Conservation (phyloP, 1,139 yeast species). For the Arxiozyma slooffiae region DNA sequence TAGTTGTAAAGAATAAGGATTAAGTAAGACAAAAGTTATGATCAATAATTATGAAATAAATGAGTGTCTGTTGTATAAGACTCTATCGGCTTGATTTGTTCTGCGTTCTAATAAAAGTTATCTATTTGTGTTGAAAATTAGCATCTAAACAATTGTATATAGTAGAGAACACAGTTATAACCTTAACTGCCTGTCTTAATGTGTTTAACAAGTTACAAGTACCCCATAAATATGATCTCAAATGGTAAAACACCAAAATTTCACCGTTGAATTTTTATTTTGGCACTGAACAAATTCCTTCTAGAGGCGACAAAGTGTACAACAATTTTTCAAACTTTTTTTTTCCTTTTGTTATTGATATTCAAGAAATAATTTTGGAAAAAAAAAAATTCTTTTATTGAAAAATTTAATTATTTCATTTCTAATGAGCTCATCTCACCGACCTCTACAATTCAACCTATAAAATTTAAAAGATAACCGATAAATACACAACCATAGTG, state of each 20-base stretch:
- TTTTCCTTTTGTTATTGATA: not conserved
- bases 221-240: too few relatives aligned
- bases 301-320: not conserved
- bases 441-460: too few relatives aligned
- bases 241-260: too few relatives aligned
- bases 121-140: too few relatives aligned
- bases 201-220: not conserved
- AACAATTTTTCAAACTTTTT: not conserved
- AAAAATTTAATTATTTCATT: too few relatives aligned
- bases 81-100: not conserved
- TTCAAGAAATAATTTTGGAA: too few relatives aligned
- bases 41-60: too few relatives aligned
- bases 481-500: not conserved
- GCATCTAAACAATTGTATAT: not conserved
- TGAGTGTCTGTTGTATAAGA: too few relatives aligned
- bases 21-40: not conserved
- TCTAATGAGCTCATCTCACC: not conserved
- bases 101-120: not conserved
- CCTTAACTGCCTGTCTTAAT: not conserved
- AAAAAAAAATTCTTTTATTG: not conserved
- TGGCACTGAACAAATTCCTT: not conserved
- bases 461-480: too few relatives aligned
- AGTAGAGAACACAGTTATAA: not conserved
- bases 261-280: too few relatives aligned
- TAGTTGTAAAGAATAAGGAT: too few relatives aligned